Base-by-base conservation (phyloP, 306 rosid genomes). In the Prunus padus region DNA sequence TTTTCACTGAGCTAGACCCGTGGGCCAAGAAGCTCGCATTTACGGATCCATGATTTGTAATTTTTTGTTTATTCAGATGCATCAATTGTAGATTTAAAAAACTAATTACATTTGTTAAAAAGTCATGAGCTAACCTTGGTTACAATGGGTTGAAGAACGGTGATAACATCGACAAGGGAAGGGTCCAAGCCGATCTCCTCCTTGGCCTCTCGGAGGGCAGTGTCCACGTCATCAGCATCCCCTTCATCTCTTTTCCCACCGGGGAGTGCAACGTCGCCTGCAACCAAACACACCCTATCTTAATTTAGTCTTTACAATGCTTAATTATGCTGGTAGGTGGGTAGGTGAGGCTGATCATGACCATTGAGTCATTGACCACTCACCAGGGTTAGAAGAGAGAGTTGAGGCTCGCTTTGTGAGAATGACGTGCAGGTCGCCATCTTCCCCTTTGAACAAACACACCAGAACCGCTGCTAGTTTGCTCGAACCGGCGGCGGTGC, bases 181-280 rank as follows among this genome's bases (percentile, higher is more conserved):
- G 97, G 89, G 77, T 90, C 85, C 82, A 93, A 83, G 40, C 98
- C 96, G 69, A 93, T 91, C 82, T 93, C 97, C 81, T 93, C 96
- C 67, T 91, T 86, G 26, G 98, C 96, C 81, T 93, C 98, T 82
- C 97, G 84, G 78, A 93, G 72, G 2, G 98, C 97, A 13, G 97
- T 91, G 49, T 77, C 73, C 3, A 89, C 88, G 49, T 91, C 93
- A 73, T 87, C 87, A 56, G 88, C 85, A 72, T 93, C 98, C 16
- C 74, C 80, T 69, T 84, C 84, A 1, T 93, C 98, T 40, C 84
- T 85, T 74, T 91, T 89, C 62, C 98, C 98, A 19, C 98, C 96
- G 4, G 98, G 97, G 74, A 93, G 83, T 33, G 96, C 87, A 73
- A 93, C 97, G 61, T 93, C 98, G 26, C 98, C 97, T 86, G 84